A percentile compares a stretch with the other conserved stretches of the same genome.
phyloP scores from a whole-genome alignment of 2,329 filamentous ascomycete genomes.

The Ilyonectria mors-panacis region DNA sequence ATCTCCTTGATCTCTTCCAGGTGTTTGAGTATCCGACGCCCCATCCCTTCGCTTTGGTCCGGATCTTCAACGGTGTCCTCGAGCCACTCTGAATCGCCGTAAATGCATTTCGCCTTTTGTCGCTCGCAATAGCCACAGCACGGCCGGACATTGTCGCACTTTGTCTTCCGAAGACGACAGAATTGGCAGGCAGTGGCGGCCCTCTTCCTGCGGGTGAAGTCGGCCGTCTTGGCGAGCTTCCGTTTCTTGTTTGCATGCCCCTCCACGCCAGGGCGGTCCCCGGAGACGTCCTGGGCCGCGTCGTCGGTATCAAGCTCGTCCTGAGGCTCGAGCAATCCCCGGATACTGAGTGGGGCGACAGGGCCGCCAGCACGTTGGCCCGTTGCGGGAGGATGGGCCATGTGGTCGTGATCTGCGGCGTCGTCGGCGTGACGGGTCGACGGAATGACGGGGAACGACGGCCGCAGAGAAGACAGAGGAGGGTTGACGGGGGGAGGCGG shows the following conservation, averaged over 20 bases:
- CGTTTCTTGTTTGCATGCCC: conserved; percentile 14
- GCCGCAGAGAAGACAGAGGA: neutral
- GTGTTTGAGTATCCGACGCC: conserved; percentile 29
- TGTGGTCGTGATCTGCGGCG: neutral
- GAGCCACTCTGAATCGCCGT: conserved; percentile 22
- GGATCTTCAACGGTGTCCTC: conserved; percentile 7
- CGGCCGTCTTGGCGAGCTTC: conserved; percentile 17
- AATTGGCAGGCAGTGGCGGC: conserved; percentile 34
- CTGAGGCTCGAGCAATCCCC: conserved; percentile 1
- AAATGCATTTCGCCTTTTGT: conserved; percentile 33
- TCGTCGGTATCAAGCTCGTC: neutral
- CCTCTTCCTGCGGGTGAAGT: conserved; percentile 35
- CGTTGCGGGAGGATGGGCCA: neutral
- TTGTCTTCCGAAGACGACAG: conserved; percentile 34
- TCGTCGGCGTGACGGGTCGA: neutral
- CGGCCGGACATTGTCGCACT: conserved; percentile 34
- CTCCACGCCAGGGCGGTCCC: neutral
- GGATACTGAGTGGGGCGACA: conserved; percentile 3
- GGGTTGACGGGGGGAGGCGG: conserved; percentile 27
- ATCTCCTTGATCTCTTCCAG: conserved; percentile 31
- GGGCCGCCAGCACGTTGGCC: neutral
- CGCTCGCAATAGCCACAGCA: conserved; percentile 29
- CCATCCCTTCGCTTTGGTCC: conserved; percentile 17
- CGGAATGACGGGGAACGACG: conserved; percentile 21
- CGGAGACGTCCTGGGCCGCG: neutral